phyloP scores from a whole-genome alignment of 148 eudicot species.

The Diospyros lotus region DNA sequence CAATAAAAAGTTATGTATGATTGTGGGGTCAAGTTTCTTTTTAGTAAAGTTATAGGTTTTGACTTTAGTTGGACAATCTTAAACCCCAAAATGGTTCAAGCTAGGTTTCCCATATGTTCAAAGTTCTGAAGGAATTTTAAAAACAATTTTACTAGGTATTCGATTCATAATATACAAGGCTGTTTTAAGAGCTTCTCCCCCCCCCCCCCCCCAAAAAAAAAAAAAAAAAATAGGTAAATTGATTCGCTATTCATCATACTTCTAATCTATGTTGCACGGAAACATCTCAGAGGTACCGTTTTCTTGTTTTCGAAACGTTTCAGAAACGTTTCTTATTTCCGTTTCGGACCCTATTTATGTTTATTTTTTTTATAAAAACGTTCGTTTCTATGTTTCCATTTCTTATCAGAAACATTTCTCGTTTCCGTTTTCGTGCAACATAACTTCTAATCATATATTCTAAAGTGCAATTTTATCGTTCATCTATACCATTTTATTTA shows the following conservation, averaged over 20 bases:
- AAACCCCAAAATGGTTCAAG: not conserved
- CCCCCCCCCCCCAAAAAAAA: too few relatives aligned
- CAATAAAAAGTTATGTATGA: not conserved
- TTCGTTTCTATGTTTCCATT: too few relatives aligned
- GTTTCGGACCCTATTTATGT: too few relatives aligned
- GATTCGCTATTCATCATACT: not conserved
- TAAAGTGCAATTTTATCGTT: not conserved
- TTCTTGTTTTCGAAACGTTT: too few relatives aligned
- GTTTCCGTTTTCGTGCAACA: too few relatives aligned
- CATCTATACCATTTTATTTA: not conserved
- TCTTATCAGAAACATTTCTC: too few relatives aligned
- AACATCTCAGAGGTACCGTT: too few relatives aligned
- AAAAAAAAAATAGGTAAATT: not conserved
- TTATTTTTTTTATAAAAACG: too few relatives aligned
- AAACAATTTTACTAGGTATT: slow-evolving; percentile 2
- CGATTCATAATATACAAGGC: not conserved
- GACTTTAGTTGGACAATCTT: not conserved
- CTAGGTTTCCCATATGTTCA: slow-evolving; percentile 4
- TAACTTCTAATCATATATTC: not conserved
- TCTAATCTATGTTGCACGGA: too few relatives aligned
- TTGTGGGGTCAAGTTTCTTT: not conserved
- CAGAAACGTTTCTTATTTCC: too few relatives aligned
- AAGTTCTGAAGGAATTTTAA: not conserved
- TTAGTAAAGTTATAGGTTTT: not conserved
- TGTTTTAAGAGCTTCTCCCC: not conserved